Conservation (phyloP, 768 basidiomycete species). For the Mycena floridula region DNA sequence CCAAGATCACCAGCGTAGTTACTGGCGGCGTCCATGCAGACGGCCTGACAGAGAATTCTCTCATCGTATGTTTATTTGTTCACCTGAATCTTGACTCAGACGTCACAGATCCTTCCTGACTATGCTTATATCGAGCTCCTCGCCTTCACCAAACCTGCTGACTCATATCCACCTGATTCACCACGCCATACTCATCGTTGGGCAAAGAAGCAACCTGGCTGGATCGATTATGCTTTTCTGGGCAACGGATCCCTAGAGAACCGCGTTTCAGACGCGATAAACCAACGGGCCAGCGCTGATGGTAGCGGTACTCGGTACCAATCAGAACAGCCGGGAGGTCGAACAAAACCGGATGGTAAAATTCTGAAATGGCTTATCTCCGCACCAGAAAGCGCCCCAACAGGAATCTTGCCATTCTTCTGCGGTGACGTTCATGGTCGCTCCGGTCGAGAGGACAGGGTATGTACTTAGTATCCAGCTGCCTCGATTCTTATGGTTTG, state of each 20-base stretch:
- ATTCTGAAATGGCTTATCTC: slow-evolving; percentile 55
- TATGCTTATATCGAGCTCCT: slow-evolving; percentile 66
- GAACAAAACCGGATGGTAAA: slow-evolving; percentile 49
- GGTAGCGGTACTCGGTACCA: slow-evolving; percentile 35
- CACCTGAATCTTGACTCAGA: neutral
- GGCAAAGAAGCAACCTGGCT: slow-evolving; percentile 49
- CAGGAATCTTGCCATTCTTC: slow-evolving; percentile 56
- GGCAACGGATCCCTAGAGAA: slow-evolving; percentile 38
- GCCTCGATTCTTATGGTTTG: too few species aligned
- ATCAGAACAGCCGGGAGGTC: slow-evolving; percentile 44
- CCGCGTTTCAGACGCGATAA: slow-evolving; percentile 48
- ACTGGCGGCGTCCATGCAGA: slow-evolving; percentile 60
- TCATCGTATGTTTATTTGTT: slow-evolving; percentile 41
- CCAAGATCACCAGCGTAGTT: slow-evolving; percentile 40
- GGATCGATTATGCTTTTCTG: slow-evolving; percentile 64
- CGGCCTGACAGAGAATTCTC: slow-evolving; percentile 58
- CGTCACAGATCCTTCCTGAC: slow-evolving; percentile 42
- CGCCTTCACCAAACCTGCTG: slow-evolving; percentile 50
- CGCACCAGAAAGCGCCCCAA: slow-evolving; percentile 20
- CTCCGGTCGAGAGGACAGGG: slow-evolving; percentile 37
- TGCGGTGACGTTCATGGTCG: slow-evolving; percentile 70
- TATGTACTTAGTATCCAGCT: too few species aligned
- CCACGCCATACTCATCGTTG: slow-evolving; percentile 44
- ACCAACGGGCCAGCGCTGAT: slow-evolving; percentile 37
- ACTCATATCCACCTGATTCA: slow-evolving; percentile 46